Evolutionary conservation across 2,329 filamentous ascomycete species (phyloP).

Genomic region (Colletotrichum paranaense): DNA sequence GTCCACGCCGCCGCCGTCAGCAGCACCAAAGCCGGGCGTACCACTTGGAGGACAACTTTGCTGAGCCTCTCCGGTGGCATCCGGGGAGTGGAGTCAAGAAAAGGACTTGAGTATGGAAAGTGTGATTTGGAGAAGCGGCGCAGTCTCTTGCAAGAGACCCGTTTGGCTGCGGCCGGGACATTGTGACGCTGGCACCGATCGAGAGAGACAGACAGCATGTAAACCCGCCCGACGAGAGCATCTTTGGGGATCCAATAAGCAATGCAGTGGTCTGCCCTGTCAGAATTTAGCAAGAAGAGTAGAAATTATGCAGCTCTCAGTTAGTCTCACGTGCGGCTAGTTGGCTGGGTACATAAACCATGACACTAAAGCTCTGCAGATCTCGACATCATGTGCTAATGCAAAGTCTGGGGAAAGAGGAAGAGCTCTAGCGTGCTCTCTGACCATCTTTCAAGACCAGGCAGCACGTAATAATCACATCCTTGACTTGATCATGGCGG

Average conservation of each 20-base stretch:
- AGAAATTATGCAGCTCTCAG: background rate
- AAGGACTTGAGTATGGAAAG: background rate
- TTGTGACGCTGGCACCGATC: background rate
- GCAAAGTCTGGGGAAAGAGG: background rate
- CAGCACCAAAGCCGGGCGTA: constrained; percentile 6
- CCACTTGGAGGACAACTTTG: background rate
- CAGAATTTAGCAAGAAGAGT: background rate
- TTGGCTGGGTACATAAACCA: background rate
- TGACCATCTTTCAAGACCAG: background rate
- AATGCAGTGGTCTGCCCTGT: background rate
- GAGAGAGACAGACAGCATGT: background rate
- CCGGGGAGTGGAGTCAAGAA: background rate
- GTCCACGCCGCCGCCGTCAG: background rate
- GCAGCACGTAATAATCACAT: background rate
- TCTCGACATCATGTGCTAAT: background rate
- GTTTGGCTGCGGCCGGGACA: too few species aligned
- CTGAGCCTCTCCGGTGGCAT: background rate
- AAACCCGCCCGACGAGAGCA: too few species aligned
- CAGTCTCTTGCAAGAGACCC: too few species aligned
- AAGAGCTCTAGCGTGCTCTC: background rate
- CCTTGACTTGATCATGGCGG: too few species aligned
- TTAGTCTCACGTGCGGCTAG: background rate
- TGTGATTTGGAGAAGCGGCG: background rate
- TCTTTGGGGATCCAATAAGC: background rate
- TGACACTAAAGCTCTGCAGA: background rate